These are phyloP conservation scores for Leucaena leucocephala DNA, from an alignment of 306 rosid species.

Conservation along the genomic window DNA sequence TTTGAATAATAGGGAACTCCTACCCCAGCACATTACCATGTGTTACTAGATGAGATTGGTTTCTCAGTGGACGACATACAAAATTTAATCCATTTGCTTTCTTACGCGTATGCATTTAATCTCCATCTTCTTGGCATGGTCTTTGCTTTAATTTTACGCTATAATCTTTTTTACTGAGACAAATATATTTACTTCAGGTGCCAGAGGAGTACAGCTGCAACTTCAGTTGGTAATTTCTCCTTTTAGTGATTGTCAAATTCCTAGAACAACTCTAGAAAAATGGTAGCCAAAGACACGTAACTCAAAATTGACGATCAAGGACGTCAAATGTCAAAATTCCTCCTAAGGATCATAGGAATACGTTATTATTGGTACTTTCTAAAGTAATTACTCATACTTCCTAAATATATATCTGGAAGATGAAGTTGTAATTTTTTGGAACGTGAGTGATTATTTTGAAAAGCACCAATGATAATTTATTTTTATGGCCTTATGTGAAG, in stretches of 20 bases:
- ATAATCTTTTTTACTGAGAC: neutral
- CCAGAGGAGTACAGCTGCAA: conserved; percentile 83
- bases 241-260: neutral
- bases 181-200: conserved; percentile 57
- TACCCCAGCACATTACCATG: conserved; percentile 87
- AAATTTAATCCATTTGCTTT: conserved; percentile 69
- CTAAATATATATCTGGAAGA: neutral
- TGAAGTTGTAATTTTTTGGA: neutral
- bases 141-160: neutral
- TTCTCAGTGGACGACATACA: conserved; percentile 84
- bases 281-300: neutral
- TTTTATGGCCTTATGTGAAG: neutral
- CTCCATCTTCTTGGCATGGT: conserved; percentile 16
- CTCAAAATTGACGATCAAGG: neutral
- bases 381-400: neutral
- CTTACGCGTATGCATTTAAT: conserved; percentile 71
- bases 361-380: neutral
- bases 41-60: conserved; percentile 88
- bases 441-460: neutral
- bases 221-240: conserved; percentile 66
- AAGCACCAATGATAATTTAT: neutral
- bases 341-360: neutral
- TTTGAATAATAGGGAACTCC: conserved; percentile 73
- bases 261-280: neutral
- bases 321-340: neutral